phyloP scores from a whole-genome alignment of 2,329 filamentous ascomycete genomes.

The Diaporthe citrichinensis region DNA sequence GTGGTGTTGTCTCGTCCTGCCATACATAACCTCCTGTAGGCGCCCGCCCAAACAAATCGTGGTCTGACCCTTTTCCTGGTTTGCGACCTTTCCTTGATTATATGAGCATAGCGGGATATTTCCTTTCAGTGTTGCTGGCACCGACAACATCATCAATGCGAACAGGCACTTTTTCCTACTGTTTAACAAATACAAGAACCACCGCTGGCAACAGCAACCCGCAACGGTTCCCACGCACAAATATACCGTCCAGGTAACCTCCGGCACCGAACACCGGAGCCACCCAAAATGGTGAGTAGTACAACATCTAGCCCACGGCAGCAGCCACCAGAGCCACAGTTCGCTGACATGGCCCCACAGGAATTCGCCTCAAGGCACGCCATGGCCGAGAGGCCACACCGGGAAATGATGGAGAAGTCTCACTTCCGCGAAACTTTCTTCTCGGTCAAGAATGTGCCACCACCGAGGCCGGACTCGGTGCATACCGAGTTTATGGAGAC shows the following conservation, averaged over 20 bases:
- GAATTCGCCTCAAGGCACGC: slow-evolving; percentile 52
- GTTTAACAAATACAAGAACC: slow-evolving; percentile 46
- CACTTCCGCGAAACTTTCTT: slow-evolving; percentile 72
- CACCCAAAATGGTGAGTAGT: slow-evolving; percentile 52
- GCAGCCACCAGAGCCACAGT: background rate
- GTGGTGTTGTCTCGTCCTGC: slow-evolving; percentile 41
- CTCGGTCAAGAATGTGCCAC: slow-evolving; percentile 65
- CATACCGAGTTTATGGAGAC: slow-evolving; percentile 85
- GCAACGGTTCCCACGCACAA: slow-evolving; percentile 21
- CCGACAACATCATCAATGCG: slow-evolving; percentile 29
- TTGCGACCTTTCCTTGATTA: slow-evolving; percentile 56
- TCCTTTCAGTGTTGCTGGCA: slow-evolving; percentile 46
- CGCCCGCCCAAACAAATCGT: slow-evolving; percentile 55
- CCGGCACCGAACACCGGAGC: slow-evolving; percentile 16
- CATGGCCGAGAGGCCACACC: slow-evolving; percentile 57
- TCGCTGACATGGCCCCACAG: slow-evolving; percentile 45
- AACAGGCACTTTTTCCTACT: slow-evolving; percentile 43
- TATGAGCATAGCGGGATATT: slow-evolving; percentile 52
- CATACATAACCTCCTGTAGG: slow-evolving; percentile 65
- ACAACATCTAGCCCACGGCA: background rate
- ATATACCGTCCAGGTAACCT: slow-evolving; percentile 18
- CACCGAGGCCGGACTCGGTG: slow-evolving; percentile 75
- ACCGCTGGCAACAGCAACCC: slow-evolving; percentile 56
- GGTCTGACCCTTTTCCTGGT: slow-evolving; percentile 54
- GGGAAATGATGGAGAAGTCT: slow-evolving; percentile 67